A percentile compares a stretch with the other conserved stretches of the same genome.
phyloP scores from a whole-genome alignment of 2,329 filamentous ascomycete genomes.

The Massarina eburnea region DNA sequence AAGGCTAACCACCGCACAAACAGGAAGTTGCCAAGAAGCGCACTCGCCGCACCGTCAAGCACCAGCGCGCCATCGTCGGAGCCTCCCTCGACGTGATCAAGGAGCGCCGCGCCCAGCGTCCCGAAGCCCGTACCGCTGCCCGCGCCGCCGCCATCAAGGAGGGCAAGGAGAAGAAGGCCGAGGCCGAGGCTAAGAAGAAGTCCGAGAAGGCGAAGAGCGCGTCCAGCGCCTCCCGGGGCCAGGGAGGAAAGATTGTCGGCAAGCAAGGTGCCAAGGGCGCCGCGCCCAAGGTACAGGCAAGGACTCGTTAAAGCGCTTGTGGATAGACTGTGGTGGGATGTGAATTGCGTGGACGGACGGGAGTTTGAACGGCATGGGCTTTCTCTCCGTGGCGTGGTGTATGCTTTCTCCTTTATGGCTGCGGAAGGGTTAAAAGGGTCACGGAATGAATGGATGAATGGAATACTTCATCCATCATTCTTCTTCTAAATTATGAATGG shows the following conservation, averaged over 20 bases:
- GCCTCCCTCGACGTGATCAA: conserved; percentile 99
- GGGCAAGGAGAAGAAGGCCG: conserved; percentile 97
- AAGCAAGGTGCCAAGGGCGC: conserved; percentile 98
- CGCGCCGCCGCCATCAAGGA: conserved; percentile 91
- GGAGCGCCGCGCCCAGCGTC: conserved; percentile 93
- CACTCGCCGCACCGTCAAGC: conserved; percentile 95
- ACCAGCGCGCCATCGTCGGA: conserved; percentile 98
- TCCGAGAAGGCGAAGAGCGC: conserved; percentile 97
- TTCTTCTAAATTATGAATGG: conserved; percentile 16
- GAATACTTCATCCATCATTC: conserved; percentile 20
- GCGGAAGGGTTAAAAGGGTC: conserved; percentile 30
- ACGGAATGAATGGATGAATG: conserved; percentile 34
- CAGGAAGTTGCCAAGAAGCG: conserved; percentile 99
- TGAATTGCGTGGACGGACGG: not conserved
- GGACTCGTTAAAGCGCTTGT: conserved; percentile 59
- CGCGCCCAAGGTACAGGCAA: conserved; percentile 79
- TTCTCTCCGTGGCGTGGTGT: not conserved
- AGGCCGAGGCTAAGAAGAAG: conserved; percentile 90
- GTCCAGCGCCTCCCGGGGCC: conserved; percentile 71
- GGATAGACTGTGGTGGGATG: not conserved
- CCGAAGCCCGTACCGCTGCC: conserved; percentile 91
- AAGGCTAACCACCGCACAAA: conserved; percentile 35
- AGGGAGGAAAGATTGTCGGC: conserved; percentile 79
- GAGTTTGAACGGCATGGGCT: not conserved
- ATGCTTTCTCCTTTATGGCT: conserved; percentile 5